A percentile compares a stretch with the other conserved stretches of the same genome.
Conservation (phyloP, 2,329 filamentous ascomycete genomes). For the Neoarthrinium moseri region DNA sequence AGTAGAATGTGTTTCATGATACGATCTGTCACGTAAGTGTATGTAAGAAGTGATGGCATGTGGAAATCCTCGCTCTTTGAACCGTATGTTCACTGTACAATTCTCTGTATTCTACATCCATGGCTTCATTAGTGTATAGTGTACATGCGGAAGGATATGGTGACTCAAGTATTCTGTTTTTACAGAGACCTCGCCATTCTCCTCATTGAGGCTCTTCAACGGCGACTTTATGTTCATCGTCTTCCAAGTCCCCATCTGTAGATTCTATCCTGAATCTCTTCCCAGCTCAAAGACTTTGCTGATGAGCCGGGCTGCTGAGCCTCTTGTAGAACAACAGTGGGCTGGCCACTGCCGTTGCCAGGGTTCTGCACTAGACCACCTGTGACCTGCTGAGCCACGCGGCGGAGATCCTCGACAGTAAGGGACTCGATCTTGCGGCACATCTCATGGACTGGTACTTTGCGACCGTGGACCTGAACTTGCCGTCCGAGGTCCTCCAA, state of each 20-base stretch:
- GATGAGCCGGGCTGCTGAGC: slow-evolving; percentile 71
- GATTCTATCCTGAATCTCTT: slow-evolving; percentile 85
- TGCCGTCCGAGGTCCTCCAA: slow-evolving; percentile 92
- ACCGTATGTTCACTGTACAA: background rate
- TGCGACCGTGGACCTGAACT: slow-evolving; percentile 93
- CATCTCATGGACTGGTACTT: slow-evolving; percentile 92
- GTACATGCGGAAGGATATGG: no score
- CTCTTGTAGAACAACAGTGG: slow-evolving; percentile 93
- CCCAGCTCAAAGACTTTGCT: slow-evolving; percentile 73
- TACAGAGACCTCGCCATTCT: background rate
- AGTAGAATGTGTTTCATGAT: no score
- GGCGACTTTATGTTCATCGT: slow-evolving; percentile 24
- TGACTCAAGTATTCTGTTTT: background rate
- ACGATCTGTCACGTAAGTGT: no score
- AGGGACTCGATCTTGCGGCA: slow-evolving; percentile 80
- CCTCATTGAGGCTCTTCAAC: background rate
- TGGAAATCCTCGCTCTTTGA: background rate
- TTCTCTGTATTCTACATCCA: background rate
- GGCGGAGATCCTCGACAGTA: slow-evolving; percentile 75
- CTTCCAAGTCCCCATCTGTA: slow-evolving; percentile 79
- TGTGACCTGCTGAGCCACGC: slow-evolving; percentile 78
- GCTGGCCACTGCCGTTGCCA: slow-evolving; percentile 78
- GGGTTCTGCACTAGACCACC: slow-evolving; percentile 73
- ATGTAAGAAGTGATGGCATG: no score
- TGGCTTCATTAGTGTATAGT: background rate